phyloP scores from a whole-genome alignment of 768 basidiomycete genomes.

The Mycena maculata region DNA sequence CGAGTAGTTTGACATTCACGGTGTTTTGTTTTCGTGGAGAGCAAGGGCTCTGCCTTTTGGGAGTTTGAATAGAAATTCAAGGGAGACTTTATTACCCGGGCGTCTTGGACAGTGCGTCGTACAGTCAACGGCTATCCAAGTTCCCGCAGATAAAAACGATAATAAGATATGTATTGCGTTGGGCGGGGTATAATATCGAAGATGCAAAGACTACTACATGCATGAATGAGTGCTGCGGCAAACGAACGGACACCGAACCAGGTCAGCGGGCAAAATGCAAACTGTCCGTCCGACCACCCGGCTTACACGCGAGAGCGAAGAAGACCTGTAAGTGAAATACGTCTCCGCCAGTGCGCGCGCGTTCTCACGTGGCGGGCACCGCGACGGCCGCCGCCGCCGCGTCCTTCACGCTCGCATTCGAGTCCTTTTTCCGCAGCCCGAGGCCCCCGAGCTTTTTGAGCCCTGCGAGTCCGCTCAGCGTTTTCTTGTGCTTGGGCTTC shows the following conservation, averaged over 20 bases:
- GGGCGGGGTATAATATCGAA: slow-evolving; percentile 14
- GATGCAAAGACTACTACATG: slow-evolving; percentile 3
- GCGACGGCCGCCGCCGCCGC: slow-evolving; percentile 16
- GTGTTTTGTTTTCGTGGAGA: background rate
- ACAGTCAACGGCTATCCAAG: too few relatives aligned
- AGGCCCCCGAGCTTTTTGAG: slow-evolving; percentile 65
- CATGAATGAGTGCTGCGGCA: background rate
- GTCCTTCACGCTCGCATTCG: slow-evolving; percentile 60
- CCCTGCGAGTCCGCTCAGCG: slow-evolving; percentile 65
- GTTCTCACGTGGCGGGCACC: background rate
- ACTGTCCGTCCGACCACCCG: slow-evolving; percentile 6
- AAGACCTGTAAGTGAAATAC: background rate
- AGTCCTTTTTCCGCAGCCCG: slow-evolving; percentile 63
- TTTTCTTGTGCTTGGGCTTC: slow-evolving; percentile 62
- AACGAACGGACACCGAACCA: background rate
- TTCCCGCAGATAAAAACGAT: too few relatives aligned
- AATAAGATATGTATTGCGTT: slow-evolving; percentile 13
- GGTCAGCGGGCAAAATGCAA: background rate
- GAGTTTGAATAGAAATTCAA: background rate
- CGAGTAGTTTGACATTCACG: background rate
- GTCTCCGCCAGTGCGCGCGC: background rate
- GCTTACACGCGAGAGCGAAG: background rate
- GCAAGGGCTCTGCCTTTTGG: background rate
- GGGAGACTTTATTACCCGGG: background rate
- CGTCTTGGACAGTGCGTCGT: too few relatives aligned